phyloP scores from a whole-genome alignment of 768 basidiomycete genomes.

The Kwoniella pini region DNA sequence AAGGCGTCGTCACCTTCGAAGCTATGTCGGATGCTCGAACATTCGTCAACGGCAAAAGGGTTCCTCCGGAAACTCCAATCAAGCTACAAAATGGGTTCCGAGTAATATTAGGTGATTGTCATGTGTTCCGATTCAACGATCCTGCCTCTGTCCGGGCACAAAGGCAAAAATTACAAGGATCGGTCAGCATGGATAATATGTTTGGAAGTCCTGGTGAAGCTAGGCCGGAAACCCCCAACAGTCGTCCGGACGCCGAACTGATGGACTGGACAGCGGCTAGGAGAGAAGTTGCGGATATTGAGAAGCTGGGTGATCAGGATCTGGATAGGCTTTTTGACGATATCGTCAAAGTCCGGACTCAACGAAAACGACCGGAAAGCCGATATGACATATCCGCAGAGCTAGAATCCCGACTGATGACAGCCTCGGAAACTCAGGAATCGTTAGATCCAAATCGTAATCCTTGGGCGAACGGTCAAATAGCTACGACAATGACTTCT shows the following conservation, averaged over 20 bases:
- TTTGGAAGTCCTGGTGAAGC: conserved; percentile 15
- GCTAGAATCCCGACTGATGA: conserved; percentile 32
- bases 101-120: conserved; percentile 94
- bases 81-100: conserved; percentile 92
- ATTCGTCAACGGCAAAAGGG: conserved; percentile 81
- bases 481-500: conserved; percentile 31
- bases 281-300: conserved; percentile 88
- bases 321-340: conserved; percentile 77
- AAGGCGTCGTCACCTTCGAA: conserved; percentile 80
- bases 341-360: conserved; percentile 63
- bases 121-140: conserved; percentile 88
- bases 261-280: conserved; percentile 97
- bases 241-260: conserved; percentile 31
- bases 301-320: conserved; percentile 91
- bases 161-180: conserved; percentile 32
- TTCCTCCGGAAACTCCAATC: conserved; percentile 71
- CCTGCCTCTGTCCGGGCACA: conserved; percentile 46
- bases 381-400: conserved; percentile 38
- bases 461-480: conserved; percentile 32
- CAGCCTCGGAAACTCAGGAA: conserved; percentile 38
- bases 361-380: conserved; percentile 41
- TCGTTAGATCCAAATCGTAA: conserved; percentile 31
- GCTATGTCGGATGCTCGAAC: conserved; percentile 79
- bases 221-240: conserved; percentile 26
- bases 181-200: conserved; percentile 32